Percentiles rank a stretch among this genome's conserved stretches.
Evolutionary conservation across 176 grass and related monocot species (phyloP).

Genomic region (Lolium rigidum): DNA sequence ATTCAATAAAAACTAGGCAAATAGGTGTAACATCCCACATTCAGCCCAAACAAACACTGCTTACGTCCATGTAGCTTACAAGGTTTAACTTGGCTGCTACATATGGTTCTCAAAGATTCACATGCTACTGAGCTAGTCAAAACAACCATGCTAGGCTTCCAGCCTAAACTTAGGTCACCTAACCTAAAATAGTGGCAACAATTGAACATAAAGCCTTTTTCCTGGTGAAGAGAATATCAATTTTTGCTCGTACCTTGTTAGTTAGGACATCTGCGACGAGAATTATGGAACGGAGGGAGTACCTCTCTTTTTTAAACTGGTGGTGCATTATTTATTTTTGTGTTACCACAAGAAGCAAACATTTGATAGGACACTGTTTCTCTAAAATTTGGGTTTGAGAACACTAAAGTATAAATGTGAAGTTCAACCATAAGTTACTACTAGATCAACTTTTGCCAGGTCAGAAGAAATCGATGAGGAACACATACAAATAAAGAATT

Average conservation of each 20-base stretch:
- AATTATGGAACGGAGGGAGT: no score
- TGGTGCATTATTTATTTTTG: background rate
- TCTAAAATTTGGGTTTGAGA: background rate
- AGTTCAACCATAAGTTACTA: background rate
- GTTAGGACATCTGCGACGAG: background rate
- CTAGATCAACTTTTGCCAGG: background rate
- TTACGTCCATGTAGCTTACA: background rate
- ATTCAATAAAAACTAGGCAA: slow-evolving; percentile 8
- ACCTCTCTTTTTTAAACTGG: background rate
- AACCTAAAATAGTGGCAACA: background rate
- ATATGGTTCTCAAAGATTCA: slow-evolving; percentile 9
- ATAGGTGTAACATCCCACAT: background rate
- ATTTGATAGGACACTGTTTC: background rate
- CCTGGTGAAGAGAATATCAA: background rate
- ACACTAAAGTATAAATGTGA: background rate
- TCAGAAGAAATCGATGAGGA: background rate
- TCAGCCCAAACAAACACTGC: background rate
- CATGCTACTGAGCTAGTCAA: slow-evolving; percentile 6
- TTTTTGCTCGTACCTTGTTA: background rate
- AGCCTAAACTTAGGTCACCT: slow-evolving; percentile 10
- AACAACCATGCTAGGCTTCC: background rate
- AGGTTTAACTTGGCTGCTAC: background rate
- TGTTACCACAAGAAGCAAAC: background rate
- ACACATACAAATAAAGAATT: background rate
- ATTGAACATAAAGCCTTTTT: background rate